A percentile compares a stretch with the other conserved stretches of the same genome.
Evolutionary conservation across 2,329 filamentous ascomycete genomes (phyloP).

Genomic region (Clathrospora elynae): DNA sequence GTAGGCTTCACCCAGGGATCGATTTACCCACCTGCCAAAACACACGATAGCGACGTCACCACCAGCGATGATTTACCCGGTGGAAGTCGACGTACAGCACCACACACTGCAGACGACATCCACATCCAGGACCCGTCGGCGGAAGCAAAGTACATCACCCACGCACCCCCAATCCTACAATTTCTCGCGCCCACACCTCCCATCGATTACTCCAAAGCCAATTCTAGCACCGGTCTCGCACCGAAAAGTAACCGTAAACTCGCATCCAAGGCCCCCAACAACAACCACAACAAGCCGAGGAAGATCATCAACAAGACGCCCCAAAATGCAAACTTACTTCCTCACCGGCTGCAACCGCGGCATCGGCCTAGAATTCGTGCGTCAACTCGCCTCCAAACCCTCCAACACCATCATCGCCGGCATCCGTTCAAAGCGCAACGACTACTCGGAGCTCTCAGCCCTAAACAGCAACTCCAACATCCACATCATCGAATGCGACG

Average conservation of each 20-base stretch:
- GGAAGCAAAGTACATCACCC: constrained; percentile 17
- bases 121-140: constrained; percentile 6
- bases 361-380: constrained; percentile 40
- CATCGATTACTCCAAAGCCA: neutral
- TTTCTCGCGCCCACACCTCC: constrained; percentile 15
- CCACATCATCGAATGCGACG: constrained; percentile 52
- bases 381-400: constrained; percentile 37
- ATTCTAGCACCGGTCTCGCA: constrained; percentile 5
- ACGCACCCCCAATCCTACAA: constrained; percentile 9
- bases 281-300: neutral
- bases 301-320: neutral
- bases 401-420: constrained; percentile 49
- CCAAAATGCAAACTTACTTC: constrained; percentile 42
- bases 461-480: constrained; percentile 33
- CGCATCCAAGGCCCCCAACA: neutral
- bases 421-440: constrained; percentile 43
- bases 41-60: constrained; percentile 3
- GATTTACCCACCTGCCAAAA: neutral
- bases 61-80: constrained; percentile 19
- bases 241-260: constrained; percentile 5
- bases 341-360: constrained; percentile 42
- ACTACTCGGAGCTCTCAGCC: constrained; percentile 37
- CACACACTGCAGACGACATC: constrained; percentile 9
- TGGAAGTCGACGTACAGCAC: constrained; percentile 12
- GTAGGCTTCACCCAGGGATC: too few relatives aligned